Evolutionary conservation across 306 rosid genomes (phyloP).

Genomic region (Prunus mume): DNA sequence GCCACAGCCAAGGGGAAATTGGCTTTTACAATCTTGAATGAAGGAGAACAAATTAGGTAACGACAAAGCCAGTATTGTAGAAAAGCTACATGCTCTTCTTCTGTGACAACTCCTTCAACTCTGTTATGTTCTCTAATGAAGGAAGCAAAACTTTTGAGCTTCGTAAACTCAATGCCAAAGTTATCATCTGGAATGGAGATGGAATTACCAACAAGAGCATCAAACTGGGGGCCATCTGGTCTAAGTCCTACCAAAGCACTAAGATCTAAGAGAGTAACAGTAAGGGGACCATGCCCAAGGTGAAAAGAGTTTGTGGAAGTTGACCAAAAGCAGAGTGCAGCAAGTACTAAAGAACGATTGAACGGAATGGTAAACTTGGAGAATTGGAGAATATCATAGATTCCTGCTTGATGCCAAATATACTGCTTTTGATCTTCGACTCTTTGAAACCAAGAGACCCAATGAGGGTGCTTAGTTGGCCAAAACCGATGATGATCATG

Average conservation of each 20-base stretch:
- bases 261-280: slow-evolving; percentile 6
- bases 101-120: slow-evolving; percentile 1
- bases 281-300: slow-evolving; percentile 9
- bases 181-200: not conserved
- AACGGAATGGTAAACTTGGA: slow-evolving; percentile 6
- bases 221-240: not conserved
- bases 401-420: slow-evolving; percentile 10
- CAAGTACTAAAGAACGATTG: slow-evolving; percentile 3
- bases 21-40: slow-evolving; percentile 1
- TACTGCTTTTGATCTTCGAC: slow-evolving; percentile 1
- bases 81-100: slow-evolving; percentile 10
- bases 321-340: slow-evolving; percentile 6
- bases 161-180: not conserved
- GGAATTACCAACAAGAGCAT: not conserved
- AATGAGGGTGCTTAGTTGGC: not conserved
- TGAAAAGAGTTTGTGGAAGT: slow-evolving; percentile 12
- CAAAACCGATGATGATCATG: not conserved
- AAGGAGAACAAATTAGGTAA: not conserved
- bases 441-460: slow-evolving; percentile 7
- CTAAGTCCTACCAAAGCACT: slow-evolving; percentile 13
- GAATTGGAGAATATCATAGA: slow-evolving; percentile 15
- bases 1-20: slow-evolving; percentile 16
- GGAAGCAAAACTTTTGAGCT: not conserved
- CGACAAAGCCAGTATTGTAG: slow-evolving; percentile 4
- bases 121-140: not conserved